Evolutionary conservation across 305 asterid genomes (phyloP).

Genomic region (Petunia hybrid): DNA sequence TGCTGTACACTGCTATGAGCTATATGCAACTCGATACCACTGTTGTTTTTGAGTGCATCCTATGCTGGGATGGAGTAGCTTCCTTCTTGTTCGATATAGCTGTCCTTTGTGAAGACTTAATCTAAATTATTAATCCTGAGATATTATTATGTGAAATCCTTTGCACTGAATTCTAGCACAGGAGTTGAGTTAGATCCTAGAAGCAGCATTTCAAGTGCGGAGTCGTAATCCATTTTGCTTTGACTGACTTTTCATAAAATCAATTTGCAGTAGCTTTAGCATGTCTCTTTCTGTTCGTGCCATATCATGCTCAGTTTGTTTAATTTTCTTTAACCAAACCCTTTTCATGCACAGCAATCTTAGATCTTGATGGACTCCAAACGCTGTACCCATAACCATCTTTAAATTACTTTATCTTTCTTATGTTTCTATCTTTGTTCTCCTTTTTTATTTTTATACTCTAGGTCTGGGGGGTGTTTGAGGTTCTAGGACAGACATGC

Average conservation of each 20-base stretch:
- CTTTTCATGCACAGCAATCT: neutral
- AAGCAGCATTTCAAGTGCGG: neutral
- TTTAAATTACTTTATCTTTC: neutral
- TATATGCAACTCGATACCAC: neutral
- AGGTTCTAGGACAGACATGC: neutral
- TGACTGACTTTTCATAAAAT: neutral
- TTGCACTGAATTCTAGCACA: neutral
- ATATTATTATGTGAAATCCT: neutral
- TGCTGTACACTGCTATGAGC: neutral
- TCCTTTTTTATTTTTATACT: neutral
- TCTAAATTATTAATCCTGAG: neutral
- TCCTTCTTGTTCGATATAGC: neutral
- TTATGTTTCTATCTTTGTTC: neutral
- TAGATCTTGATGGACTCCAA: neutral
- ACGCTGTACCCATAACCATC: neutral
- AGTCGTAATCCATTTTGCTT: neutral
- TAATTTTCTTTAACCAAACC: neutral
- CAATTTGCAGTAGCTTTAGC: neutral
- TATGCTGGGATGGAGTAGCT: neutral
- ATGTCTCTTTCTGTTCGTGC: neutral
- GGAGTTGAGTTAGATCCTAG: neutral
- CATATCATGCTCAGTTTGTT: neutral
- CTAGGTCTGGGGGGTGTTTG: neutral
- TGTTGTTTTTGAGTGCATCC: slow-evolving; percentile 6
- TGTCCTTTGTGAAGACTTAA: neutral